A percentile compares a stretch with the other conserved stretches of the same genome.
Conservation (phyloP, 345 rosid genomes). For the Melastoma malabathricum region DNA sequence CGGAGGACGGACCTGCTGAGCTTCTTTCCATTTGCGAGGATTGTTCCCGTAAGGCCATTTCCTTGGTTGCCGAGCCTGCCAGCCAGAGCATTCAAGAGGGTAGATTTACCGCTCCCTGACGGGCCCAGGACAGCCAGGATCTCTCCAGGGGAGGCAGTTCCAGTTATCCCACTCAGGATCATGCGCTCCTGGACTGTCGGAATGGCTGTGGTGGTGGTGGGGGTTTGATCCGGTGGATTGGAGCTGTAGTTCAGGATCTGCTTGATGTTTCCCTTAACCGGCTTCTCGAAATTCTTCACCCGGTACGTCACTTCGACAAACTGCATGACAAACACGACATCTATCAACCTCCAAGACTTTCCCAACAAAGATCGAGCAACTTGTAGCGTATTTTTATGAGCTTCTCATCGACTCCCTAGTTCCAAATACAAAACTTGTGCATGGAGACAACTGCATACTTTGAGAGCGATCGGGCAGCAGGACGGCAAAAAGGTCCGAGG, state of each 20-base stretch:
- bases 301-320: too few species aligned
- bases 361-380: too few species aligned
- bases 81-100: slow-evolving; percentile 58
- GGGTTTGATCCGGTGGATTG: slow-evolving; percentile 7
- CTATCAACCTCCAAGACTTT: too few species aligned
- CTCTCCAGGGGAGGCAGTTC: slow-evolving; percentile 76
- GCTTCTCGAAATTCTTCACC: too few species aligned
- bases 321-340: too few species aligned
- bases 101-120: slow-evolving; percentile 92
- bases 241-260: slow-evolving; percentile 14
- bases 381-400: too few species aligned
- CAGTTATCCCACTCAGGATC: slow-evolving; percentile 56
- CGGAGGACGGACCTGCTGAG: slow-evolving; percentile 29
- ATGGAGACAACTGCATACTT: too few species aligned
- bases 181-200: slow-evolving; percentile 31
- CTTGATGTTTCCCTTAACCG: slow-evolving; percentile 14
- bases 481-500: too few species aligned
- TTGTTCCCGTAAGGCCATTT: slow-evolving; percentile 41
- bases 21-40: slow-evolving; percentile 46
- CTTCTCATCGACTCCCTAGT: too few species aligned
- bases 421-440: too few species aligned
- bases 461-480: too few species aligned
- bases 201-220: slow-evolving; percentile 13
- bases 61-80: slow-evolving; percentile 48
- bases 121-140: slow-evolving; percentile 87